A percentile compares a stretch with the other conserved stretches of the same genome.
Evolutionary conservation across 192 early-diverging fungal species (phyloP).

Genomic region (Linnemannia exigua): DNA sequence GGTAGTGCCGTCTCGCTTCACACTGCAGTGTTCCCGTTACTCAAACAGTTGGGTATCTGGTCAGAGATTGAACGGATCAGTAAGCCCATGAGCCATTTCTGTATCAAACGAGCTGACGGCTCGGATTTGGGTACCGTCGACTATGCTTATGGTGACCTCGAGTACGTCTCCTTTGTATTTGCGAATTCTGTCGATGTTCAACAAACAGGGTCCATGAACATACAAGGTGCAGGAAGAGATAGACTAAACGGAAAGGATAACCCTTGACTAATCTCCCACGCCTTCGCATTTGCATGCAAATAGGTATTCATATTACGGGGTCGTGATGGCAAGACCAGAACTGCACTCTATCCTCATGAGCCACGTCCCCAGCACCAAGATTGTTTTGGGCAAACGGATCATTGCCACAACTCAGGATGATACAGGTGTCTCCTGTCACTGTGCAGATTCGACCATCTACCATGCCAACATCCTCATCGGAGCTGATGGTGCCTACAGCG

Average conservation of each 20-base stretch:
- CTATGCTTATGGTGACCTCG: constrained; percentile 34
- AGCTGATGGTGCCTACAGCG: constrained; percentile 46
- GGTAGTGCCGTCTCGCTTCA: constrained; percentile 50
- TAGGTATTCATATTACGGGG: constrained; percentile 49
- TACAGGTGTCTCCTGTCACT: constrained; percentile 30
- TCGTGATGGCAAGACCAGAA: constrained; percentile 33
- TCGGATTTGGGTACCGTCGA: constrained; percentile 46
- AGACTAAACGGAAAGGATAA: not conserved
- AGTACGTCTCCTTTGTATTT: constrained; percentile 31
- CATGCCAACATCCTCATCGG: constrained; percentile 46
- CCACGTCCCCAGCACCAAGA: constrained; percentile 40
- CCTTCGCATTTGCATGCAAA: not conserved
- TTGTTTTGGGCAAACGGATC: constrained; percentile 41
- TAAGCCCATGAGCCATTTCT: constrained; percentile 55
- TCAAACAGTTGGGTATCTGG: constrained; percentile 50
- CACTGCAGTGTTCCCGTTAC: constrained; percentile 39
- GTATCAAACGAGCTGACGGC: constrained; percentile 50
- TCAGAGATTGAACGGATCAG: constrained; percentile 31
- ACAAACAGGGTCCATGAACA: too few relatives aligned
- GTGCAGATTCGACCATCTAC: constrained; percentile 39
- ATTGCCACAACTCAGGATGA: constrained; percentile 40
- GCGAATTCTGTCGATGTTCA: too few relatives aligned
- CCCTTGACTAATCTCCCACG: not conserved
- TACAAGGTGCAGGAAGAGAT: not conserved
- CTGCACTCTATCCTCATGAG: constrained; percentile 33